Conservation (phyloP, 129 eudicot genomes). For the Arctium minus region DNA sequence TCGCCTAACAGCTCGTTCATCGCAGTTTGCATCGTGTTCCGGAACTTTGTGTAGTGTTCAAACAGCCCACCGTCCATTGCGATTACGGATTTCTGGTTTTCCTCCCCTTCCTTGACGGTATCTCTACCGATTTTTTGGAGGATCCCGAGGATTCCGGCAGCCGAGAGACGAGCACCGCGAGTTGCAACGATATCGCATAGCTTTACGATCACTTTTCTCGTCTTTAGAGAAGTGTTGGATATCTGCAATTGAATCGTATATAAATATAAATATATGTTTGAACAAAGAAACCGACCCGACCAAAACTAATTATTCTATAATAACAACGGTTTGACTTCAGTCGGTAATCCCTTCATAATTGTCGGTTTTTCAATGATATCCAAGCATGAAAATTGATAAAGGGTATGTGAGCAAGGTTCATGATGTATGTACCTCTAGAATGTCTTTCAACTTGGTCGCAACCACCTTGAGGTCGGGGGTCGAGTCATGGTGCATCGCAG, state of each 20-base stretch:
- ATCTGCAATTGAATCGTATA: constrained; percentile 36
- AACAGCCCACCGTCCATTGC: constrained; percentile 90
- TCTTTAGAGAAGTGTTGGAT: constrained; percentile 60
- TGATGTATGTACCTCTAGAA: constrained; percentile 53
- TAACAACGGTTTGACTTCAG: no score
- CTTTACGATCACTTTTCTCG: constrained; percentile 59
- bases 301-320: no score
- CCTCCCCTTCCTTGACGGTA: constrained; percentile 38
- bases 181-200: constrained; percentile 71
- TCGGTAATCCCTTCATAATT: no score
- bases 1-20: constrained; percentile 74
- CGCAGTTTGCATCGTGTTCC: constrained; percentile 48
- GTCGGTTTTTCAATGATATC: no score
- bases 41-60: constrained; percentile 83
- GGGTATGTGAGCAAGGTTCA: no score
- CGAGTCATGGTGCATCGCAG: constrained; percentile 92
- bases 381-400: no score
- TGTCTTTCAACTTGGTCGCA: constrained; percentile 71
- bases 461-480: constrained; percentile 85
- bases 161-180: constrained; percentile 93
- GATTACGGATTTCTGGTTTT: constrained; percentile 56
- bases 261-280: background rate
- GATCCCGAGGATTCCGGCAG: constrained; percentile 84
- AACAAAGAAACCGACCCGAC: no score
- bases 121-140: constrained; percentile 76